Conservation (phyloP, 208 protist species). For the Trypanosoma boissoni region DNA sequence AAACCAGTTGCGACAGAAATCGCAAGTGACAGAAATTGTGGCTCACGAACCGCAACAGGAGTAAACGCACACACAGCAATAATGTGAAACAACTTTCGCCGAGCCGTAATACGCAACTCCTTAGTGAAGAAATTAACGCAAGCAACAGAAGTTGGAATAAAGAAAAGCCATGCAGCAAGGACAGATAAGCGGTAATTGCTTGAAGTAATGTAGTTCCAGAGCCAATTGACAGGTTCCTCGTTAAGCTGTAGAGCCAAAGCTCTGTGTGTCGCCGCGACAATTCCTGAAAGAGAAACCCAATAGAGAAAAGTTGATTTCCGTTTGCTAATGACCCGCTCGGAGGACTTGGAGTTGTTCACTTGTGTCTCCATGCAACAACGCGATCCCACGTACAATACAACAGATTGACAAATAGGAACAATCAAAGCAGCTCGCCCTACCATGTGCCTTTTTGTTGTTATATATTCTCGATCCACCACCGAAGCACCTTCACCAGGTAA, state of each 20-base stretch:
- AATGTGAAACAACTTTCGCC: slow-evolving; percentile 89
- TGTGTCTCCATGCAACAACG: slow-evolving; percentile 47
- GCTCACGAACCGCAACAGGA: slow-evolving; percentile 72
- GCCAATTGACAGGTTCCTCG: slow-evolving; percentile 59
- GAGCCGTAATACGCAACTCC: slow-evolving; percentile 45
- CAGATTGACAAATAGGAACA: slow-evolving; percentile 47
- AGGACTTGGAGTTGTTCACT: slow-evolving; percentile 78
- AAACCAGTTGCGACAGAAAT: slow-evolving; percentile 61
- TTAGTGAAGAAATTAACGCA: slow-evolving; percentile 47
- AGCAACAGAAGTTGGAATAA: slow-evolving; percentile 54
- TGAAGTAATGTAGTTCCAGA: slow-evolving; percentile 58
- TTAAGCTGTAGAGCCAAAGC: slow-evolving; percentile 60
- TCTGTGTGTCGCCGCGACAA: slow-evolving; percentile 30
- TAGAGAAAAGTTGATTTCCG: slow-evolving; percentile 68
- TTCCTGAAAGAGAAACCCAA: slow-evolving; percentile 29
- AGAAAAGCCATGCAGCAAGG: slow-evolving; percentile 43
- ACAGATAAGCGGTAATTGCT: slow-evolving; percentile 60
- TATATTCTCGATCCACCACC: slow-evolving; percentile 41
- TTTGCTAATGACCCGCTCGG: slow-evolving; percentile 45
- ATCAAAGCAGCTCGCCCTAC: slow-evolving; percentile 62
- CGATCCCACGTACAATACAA: slow-evolving; percentile 36
- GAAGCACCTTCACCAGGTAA: slow-evolving; percentile 37
- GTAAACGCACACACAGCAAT: slow-evolving; percentile 80
- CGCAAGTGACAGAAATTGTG: slow-evolving; percentile 78
- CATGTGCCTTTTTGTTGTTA: slow-evolving; percentile 74